phyloP scores from a whole-genome alignment of 2,329 filamentous ascomycete species.

The Arthrobotrys musiformis region DNA sequence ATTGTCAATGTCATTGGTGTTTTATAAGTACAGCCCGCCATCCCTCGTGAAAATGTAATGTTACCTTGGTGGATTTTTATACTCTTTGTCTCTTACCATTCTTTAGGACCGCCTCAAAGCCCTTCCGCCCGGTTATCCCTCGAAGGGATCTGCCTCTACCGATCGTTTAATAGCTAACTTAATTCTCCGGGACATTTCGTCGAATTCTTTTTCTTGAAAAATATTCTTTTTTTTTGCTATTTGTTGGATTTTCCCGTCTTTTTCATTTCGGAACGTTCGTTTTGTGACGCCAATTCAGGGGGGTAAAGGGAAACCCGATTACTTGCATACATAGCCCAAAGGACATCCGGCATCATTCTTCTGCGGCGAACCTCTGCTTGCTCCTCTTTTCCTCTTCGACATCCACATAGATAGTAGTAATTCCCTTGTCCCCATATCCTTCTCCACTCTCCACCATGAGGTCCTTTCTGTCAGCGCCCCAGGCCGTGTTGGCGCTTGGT shows the following conservation, averaged over 20 bases:
- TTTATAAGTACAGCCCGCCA: slow-evolving; percentile 44
- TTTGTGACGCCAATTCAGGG: slow-evolving; percentile 18
- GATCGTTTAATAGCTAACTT: slow-evolving; percentile 15
- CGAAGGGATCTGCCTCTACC: slow-evolving; percentile 26
- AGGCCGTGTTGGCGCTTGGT: slow-evolving; percentile 37
- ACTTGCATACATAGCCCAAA: slow-evolving; percentile 24
- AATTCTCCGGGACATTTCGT: slow-evolving; percentile 23
- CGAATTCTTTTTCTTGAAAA: not conserved
- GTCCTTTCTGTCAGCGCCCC: slow-evolving; percentile 22
- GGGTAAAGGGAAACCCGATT: slow-evolving; percentile 10
- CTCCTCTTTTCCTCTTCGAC: slow-evolving; percentile 16
- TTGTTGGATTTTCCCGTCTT: not conserved
- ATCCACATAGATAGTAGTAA: slow-evolving; percentile 14
- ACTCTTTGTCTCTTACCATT: slow-evolving; percentile 21
- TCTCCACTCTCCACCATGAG: slow-evolving; percentile 21
- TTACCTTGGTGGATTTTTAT: slow-evolving; percentile 10
- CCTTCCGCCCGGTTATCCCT: slow-evolving; percentile 22
- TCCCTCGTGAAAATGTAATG: not conserved
- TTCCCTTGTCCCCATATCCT: not conserved
- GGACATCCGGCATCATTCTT: slow-evolving; percentile 7
- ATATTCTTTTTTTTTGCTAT: slow-evolving; percentile 22
- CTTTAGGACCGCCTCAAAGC: not conserved
- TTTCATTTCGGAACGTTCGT: slow-evolving; percentile 32
- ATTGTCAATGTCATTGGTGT: slow-evolving; percentile 23
- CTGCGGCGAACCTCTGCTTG: not conserved